Evolutionary conservation across 768 basidiomycete species (phyloP), one percentile per base, ranked within the genome.

Genomic region (Lentinula detonsa): DNA sequence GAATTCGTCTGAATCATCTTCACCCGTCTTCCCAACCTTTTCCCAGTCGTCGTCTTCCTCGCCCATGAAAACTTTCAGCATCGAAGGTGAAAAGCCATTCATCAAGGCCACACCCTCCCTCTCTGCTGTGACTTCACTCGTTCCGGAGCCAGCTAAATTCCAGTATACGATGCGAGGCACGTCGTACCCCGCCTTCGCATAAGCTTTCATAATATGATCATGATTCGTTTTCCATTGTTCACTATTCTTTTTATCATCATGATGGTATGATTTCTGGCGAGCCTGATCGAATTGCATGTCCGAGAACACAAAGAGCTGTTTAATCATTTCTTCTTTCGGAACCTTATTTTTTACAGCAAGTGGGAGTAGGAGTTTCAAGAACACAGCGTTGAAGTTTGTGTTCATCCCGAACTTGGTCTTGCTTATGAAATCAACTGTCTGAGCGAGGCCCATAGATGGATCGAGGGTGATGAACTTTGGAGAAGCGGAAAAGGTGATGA

Each of bases 271-370:
- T 28, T 48, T 33, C 46, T 53, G 9, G 18, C 50, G 39, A 34
- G 71, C 67, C n/a, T 62, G 55, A 66, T 90, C 86, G 64, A 91
- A 91, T 71, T 90, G 88, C 89, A 91, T 90, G 67, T 91, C 88
- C 2, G 83, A 82, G 69, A 92, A 91, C 46, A 91, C 78, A 67
- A 91, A 90, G 0, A 91, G 72, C 4, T 86, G 81, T 73, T 87
- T 85, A 73, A 91, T 80, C 88, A 91, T 90, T 51, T 90, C 82
- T 56, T 86, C 86, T 60, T 77, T 80, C 55, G 75, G 74, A n/a
- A 92, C 72, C 0, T 82, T 75, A 64, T 87, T 72, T 68, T 75
- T 65, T 61, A 82, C 65, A 6, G 88, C 88, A 7, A 85, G 78
- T 0, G 85, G 84, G 16, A 90, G 79, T 11, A 91, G 73, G 37